These are phyloP conservation scores for Pythium aphanidermatum DNA, from an alignment of 352 stramenopile genomes.

Conservation along the genomic window DNA sequence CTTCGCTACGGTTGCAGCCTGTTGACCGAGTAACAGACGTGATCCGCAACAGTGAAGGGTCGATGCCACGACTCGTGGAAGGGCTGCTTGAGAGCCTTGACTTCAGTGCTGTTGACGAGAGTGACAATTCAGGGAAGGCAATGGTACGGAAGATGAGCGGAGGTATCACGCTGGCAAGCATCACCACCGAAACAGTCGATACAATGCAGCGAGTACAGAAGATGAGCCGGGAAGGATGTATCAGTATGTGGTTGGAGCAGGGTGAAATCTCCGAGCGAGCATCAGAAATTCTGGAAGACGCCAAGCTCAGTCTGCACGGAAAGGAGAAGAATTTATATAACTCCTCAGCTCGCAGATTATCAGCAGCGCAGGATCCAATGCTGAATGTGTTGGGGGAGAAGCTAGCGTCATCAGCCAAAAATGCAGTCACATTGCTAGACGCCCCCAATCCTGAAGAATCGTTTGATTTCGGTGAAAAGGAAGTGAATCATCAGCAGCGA, in stretches of 20 bases:
- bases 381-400: constrained; percentile 64
- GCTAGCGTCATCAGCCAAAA: constrained; percentile 42
- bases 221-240: constrained; percentile 57
- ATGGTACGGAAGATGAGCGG: constrained; percentile 8
- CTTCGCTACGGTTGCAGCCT: constrained; percentile 56
- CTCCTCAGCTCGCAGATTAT: constrained; percentile 49
- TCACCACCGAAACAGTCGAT: constrained; percentile 4
- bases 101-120: constrained; percentile 18
- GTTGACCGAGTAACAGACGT: neutral
- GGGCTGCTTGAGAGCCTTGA: constrained; percentile 49
- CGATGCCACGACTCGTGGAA: constrained; percentile 33
- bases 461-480: neutral
- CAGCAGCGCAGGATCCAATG: constrained; percentile 57
- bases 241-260: constrained; percentile 79
- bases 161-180: neutral
- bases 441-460: neutral
- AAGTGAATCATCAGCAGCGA: no score
- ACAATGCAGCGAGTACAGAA: constrained; percentile 21
- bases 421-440: constrained; percentile 10
- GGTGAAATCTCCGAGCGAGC: constrained; percentile 76
- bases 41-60: constrained; percentile 48
- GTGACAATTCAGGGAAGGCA: constrained; percentile 13
- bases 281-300: constrained; percentile 79
- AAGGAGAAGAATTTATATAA: constrained; percentile 82
- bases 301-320: constrained; percentile 65